A percentile compares a stretch with the other conserved stretches of the same genome.
Conservation (phyloP, 345 rosid genomes). For the Lagerstroemia speciosa region DNA sequence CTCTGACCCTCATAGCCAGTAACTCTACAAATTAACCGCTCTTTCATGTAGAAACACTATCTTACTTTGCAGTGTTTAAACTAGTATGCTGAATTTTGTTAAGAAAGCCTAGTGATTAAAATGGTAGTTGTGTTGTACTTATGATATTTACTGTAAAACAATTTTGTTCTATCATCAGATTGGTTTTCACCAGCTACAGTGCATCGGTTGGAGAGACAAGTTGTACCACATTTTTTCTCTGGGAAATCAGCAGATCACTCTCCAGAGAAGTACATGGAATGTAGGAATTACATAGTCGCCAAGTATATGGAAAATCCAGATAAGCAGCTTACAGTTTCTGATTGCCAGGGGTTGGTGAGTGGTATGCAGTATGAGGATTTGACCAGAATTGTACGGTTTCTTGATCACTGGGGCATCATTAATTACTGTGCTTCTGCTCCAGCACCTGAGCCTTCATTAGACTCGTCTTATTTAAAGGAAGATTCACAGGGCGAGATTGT, state of each 20-base stretch:
- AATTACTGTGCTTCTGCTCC: constrained; percentile 67
- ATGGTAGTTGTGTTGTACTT: neutral
- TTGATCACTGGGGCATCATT: constrained; percentile 97
- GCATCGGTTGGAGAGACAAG: constrained; percentile 93
- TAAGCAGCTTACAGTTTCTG: constrained; percentile 55
- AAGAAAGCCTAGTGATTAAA: neutral
- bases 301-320: constrained; percentile 82
- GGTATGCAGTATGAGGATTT: constrained; percentile 60
- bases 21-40: neutral
- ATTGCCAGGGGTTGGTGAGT: constrained; percentile 55
- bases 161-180: constrained; percentile 32
- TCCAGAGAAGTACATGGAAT: constrained; percentile 83
- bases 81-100: neutral
- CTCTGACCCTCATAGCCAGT: neutral
- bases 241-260: constrained; percentile 72
- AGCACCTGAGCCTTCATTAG: constrained; percentile 47
- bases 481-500: constrained; percentile 80
- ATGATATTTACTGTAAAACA: neutral
- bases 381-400: constrained; percentile 76
- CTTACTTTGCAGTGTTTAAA: neutral
- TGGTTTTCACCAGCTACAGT: constrained; percentile 88
- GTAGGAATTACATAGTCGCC: constrained; percentile 74
- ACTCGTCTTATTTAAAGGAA: constrained; percentile 60
- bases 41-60: neutral
- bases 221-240: constrained; percentile 91